Conservation (phyloP, 2,329 filamentous ascomycete genomes). For the Trichoderma afroharzianum region DNA sequence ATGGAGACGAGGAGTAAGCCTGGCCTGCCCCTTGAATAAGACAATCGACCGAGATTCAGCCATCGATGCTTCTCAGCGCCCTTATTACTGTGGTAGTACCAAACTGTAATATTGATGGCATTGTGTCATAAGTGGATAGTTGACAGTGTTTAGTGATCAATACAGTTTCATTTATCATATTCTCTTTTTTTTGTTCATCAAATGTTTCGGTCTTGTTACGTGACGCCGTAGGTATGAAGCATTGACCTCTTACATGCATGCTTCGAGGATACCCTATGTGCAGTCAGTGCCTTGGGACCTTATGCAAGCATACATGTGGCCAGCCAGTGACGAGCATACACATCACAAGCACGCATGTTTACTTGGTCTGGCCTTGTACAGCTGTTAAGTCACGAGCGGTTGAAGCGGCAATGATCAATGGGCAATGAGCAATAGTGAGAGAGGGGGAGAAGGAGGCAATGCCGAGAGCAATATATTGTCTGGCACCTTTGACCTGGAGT, state of each 20-base stretch:
- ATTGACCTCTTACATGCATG: neutral
- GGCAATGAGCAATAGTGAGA: too few relatives aligned
- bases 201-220: neutral
- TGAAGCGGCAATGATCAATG: neutral
- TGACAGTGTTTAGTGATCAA: neutral
- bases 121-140: neutral
- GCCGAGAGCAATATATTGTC: neutral
- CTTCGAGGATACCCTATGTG: neutral
- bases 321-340: slow-evolving; percentile 15
- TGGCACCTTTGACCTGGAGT: neutral
- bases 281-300: neutral
- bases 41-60: slow-evolving; percentile 11
- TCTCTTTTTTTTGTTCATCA: neutral
- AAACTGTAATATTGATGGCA: neutral
- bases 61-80: neutral
- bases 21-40: neutral
- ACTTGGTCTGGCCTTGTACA: neutral
- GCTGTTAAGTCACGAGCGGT: neutral
- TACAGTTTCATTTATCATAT: neutral
- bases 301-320: neutral
- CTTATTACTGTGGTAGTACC: neutral
- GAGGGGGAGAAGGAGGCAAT: neutral
- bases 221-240: neutral
- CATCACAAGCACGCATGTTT: neutral
- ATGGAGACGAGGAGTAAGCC: neutral